Evolutionary conservation across 1,284 basidiomycete genomes (phyloP).

Genomic region (Schizophyllum amplum): DNA sequence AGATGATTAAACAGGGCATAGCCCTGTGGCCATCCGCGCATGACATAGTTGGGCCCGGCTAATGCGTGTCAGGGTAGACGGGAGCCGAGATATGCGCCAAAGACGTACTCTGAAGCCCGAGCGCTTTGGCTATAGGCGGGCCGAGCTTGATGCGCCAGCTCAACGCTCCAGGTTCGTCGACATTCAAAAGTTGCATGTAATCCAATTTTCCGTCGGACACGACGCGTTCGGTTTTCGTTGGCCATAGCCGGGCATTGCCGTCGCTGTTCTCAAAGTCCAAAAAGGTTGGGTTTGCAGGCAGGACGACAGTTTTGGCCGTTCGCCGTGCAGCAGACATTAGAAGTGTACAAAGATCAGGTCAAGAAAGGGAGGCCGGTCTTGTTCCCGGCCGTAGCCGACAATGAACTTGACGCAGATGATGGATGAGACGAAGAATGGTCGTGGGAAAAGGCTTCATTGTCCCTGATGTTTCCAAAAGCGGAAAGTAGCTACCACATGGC

Average conservation of each 20-base stretch:
- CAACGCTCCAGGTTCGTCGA: not conserved
- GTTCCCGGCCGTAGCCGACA: no score
- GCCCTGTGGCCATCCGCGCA: not conserved
- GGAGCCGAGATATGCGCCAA: not conserved
- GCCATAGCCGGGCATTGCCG: not conserved
- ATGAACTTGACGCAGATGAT: no score
- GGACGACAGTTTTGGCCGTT: not conserved
- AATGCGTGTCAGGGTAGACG: not conserved
- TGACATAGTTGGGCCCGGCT: not conserved
- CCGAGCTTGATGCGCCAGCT: not conserved
- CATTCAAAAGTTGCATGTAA: not conserved
- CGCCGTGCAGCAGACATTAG: no score
- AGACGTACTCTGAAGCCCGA: not conserved
- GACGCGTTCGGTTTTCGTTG: not conserved
- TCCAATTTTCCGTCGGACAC: slow-evolving; percentile 10
- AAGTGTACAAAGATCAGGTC: no score
- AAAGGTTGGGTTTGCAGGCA: not conserved
- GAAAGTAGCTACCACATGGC: no score
- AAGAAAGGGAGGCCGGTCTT: no score
- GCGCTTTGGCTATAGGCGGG: not conserved
- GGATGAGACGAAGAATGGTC: no score
- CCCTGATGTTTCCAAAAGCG: no score
- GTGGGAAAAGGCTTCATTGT: no score
- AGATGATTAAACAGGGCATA: not conserved
- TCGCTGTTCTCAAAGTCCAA: not conserved